Evolutionary conservation across 352 stramenopile species (phyloP), one percentile per base, ranked within the genome.

Genomic region (Globisporangium spinosum): DNA sequence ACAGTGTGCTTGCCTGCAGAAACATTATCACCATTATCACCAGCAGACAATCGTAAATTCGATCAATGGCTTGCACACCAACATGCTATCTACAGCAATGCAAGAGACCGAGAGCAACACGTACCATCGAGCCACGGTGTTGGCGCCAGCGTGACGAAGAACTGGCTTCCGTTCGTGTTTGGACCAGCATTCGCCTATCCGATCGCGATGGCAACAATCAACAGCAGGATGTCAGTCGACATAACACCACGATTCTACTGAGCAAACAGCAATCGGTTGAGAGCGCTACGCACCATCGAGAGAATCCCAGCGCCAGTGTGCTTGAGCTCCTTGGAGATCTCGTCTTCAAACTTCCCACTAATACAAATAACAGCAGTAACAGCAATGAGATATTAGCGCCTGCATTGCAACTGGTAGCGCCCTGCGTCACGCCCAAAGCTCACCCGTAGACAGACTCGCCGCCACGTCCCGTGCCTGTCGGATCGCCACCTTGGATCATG

Each of bases 401-500:
- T n/a, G 25, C 29, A 60, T 2, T 3, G 12, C 51, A 51, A 23
- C 7, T 25, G 5, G 13, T 12, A 27, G 29, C 9, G 6, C 55
- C n/a, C 15, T 40, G 6, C 20, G 12, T 7, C 15, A 34, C 3
- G 10, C 7, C 15, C 4, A 2, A 40, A 27, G 34, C 58, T 34
- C 69, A 95, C 78, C 95, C 95, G 68, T 95, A 98, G 58, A 98
- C 87, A 17, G 88, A 97, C 66, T 98, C 90, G 47, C 94, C 95
- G 56, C 96, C 95, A 32, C 90, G 73, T 3, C 95, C 95, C 0
- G 95, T 98, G 53, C 94, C 95, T 20, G 94, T 98, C 0, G 95
- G 95, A 70, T 98, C 95, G 58, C 96, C 96, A 12, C 94, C 96
- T 69, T 99, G 96, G 64, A 98, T 97, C 93, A 99, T 98, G 75